Evolutionary conservation across 441 rosid genomes (phyloP).

Genomic region (Flueggea neowawraea): DNA sequence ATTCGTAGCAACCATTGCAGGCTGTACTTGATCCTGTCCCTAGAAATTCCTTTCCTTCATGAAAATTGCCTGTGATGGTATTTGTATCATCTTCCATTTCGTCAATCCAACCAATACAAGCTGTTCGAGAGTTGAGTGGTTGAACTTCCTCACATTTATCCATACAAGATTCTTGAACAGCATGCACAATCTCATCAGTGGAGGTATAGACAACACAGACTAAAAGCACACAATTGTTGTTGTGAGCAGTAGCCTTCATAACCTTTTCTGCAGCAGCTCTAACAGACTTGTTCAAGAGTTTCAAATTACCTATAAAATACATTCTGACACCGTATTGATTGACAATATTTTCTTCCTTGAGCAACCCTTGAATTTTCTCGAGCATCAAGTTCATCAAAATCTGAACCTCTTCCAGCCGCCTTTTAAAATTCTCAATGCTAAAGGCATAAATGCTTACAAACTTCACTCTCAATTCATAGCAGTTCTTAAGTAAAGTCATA

Average conservation of each 20-base stretch:
- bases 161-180: constrained; percentile 58
- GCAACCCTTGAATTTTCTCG: constrained; percentile 63
- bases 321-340: constrained; percentile 55
- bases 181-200: constrained; percentile 60
- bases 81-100: constrained; percentile 8
- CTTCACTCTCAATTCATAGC: constrained; percentile 71
- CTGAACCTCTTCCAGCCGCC: constrained; percentile 67
- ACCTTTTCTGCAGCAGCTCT: constrained; percentile 59
- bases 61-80: constrained; percentile 4
- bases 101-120: constrained; percentile 5
- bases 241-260: constrained; percentile 59
- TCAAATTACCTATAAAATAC: constrained; percentile 66
- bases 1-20: constrained; percentile 2
- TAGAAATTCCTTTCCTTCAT: constrained; percentile 10
- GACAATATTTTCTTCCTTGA: constrained; percentile 54
- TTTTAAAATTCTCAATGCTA: constrained; percentile 78
- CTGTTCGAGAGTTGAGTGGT: neutral
- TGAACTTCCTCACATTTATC: constrained; percentile 23
- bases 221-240: constrained; percentile 44
- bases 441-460: constrained; percentile 74
- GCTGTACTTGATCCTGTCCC: constrained; percentile 6
- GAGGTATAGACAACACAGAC: constrained; percentile 80
- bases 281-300: constrained; percentile 53
- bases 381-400: constrained; percentile 66
- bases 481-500: constrained; percentile 48